A percentile compares a stretch with the other conserved stretches of the same genome.
Evolutionary conservation across 1,284 basidiomycete genomes (phyloP).

Genomic region (Hemileccinum hortonii): DNA sequence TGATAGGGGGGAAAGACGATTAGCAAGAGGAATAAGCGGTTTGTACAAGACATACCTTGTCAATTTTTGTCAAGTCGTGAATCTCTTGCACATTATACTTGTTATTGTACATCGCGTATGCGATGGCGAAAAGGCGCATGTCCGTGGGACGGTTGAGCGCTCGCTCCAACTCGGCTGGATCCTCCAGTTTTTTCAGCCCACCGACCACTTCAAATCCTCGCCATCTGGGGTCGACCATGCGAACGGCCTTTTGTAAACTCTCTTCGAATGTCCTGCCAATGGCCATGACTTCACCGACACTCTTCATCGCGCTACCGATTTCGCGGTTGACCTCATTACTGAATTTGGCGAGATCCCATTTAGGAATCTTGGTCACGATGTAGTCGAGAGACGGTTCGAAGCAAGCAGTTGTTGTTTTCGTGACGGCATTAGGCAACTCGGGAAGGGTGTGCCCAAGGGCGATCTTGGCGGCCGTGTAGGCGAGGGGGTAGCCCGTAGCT

Average conservation of each 20-base stretch:
- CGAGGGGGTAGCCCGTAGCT: conserved; percentile 98
- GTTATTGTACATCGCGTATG: conserved; percentile 95
- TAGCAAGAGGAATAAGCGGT: not conserved
- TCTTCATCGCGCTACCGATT: conserved; percentile 98
- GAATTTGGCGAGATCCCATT: conserved; percentile 99
- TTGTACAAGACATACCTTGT: conserved; percentile 59
- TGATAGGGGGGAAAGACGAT: conserved; percentile 28
- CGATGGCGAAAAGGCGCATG: conserved; percentile 94
- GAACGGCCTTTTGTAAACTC: conserved; percentile 96
- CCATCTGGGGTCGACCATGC: conserved; percentile 93
- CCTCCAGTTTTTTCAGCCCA: conserved; percentile 37
- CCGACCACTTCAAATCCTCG: conserved; percentile 78
- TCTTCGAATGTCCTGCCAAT: conserved; percentile 99
- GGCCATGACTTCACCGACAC: conserved; percentile 99
- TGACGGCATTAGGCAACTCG: conserved; percentile 97
- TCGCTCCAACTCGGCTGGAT: conserved; percentile 81
- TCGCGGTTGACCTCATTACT: conserved; percentile 90
- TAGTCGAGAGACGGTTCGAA: conserved; percentile 99
- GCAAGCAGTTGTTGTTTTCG: conserved; percentile 98
- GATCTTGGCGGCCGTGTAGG: conserved; percentile 99
- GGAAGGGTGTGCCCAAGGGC: conserved; percentile 98
- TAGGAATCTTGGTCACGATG: conserved; percentile 99
- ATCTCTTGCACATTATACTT: conserved; percentile 88
- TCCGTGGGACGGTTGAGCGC: conserved; percentile 82
- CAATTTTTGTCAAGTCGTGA: conserved; percentile 96